Conservation (phyloP, 495 filamentous ascomycete species). For the Collariella sp. region DNA sequence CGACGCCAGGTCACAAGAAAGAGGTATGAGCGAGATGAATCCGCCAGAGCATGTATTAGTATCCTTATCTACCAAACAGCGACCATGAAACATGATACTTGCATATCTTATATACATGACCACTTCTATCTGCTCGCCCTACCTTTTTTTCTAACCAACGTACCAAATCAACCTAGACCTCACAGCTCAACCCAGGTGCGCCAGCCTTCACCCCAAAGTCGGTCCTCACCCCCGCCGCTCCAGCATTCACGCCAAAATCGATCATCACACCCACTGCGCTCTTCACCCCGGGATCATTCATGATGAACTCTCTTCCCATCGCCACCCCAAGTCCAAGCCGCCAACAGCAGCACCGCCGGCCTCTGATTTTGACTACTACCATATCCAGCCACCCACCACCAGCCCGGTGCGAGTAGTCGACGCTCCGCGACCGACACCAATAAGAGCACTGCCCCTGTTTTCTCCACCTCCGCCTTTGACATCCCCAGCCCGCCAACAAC, state of each 20-base stretch:
- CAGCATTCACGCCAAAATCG: neutral
- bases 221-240: neutral
- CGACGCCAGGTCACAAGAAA: slow-evolving; percentile 32
- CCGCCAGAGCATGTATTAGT: slow-evolving; percentile 29
- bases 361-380: slow-evolving; percentile 1
- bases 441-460: neutral
- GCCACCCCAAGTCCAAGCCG: slow-evolving; percentile 7
- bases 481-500: no score
- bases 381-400: neutral
- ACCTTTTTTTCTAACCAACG: slow-evolving; percentile 16
- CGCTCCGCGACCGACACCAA: no score
- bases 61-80: neutral
- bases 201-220: slow-evolving; percentile 46
- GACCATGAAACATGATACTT: slow-evolving; percentile 21
- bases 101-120: slow-evolving; percentile 31
- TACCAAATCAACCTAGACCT: slow-evolving; percentile 29
- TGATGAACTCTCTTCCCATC: neutral
- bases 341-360: slow-evolving; percentile 5
- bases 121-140: slow-evolving; percentile 24
- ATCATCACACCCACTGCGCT: slow-evolving; percentile 2
- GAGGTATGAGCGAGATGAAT: slow-evolving; percentile 38
- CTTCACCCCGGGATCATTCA: neutral
- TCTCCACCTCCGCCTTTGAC: neutral
- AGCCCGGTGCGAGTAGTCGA: no score
- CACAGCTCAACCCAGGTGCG: slow-evolving; percentile 46